Conservation (phyloP, 352 stramenopile species). For the Aphanomyces astaci region DNA sequence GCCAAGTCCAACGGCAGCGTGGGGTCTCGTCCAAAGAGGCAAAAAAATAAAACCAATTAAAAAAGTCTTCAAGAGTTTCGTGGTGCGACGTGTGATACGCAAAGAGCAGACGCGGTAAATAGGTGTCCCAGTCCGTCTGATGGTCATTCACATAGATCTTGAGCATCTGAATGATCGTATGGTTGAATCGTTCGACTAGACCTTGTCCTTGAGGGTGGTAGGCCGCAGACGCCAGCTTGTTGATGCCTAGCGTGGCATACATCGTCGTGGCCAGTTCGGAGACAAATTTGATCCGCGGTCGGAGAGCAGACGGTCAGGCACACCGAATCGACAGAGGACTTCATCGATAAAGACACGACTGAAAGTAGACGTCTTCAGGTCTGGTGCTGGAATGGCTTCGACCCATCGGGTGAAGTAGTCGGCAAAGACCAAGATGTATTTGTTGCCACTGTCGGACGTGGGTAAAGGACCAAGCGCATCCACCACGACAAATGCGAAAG, state of each 20-base stretch:
- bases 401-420: no score
- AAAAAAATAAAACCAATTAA: not conserved
- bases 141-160: not conserved
- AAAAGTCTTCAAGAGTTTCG: not conserved
- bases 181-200: not conserved
- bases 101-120: not conserved
- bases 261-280: no score
- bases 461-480: constrained; percentile 35
- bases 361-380: no score
- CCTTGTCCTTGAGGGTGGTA: no score
- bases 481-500: constrained; percentile 48
- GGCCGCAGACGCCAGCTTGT: no score
- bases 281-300: no score
- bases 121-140: not conserved
- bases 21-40: not conserved
- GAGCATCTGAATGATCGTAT: not conserved
- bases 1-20: not conserved
- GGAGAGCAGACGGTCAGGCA: no score
- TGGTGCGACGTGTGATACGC: not conserved
- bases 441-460: constrained; percentile 37
- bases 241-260: no score
- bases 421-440: not conserved
- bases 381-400: no score
- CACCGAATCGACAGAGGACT: no score
- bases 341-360: no score